Base-by-base conservation (phyloP, 805 yeast genomes). In the Ogataea chonburiensis region DNA sequence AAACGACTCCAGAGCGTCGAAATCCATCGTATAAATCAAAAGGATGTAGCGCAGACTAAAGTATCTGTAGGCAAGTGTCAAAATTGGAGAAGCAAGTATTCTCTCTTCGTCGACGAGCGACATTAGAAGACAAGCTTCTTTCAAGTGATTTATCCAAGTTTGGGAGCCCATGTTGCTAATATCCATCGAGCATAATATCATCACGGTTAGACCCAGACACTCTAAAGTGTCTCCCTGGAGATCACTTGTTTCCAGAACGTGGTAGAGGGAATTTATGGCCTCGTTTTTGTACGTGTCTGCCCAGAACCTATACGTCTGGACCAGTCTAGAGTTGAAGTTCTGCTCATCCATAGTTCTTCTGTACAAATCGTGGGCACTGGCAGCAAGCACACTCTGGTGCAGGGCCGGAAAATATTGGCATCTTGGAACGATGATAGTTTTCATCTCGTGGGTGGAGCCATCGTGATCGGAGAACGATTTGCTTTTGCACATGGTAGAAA, bases 141-240 rank as follows among this genome's bases (percentile, higher is more conserved):
- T 52, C 34, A 60, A 30, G 32, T 58, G 58, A 16, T 49, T 45
- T 14, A 56, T 34, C 66, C 66, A 61, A n/a, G 34, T 41, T 8
- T 35, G 44, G 35, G 46, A 51, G 4, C 59, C 54, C 28, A 43
- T 42, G 26, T 61, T 55, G 5, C 60, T 47, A 17, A 61, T 58
- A 25, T 61, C 66, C 15, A 54, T 45, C 5, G 63, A 52, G 27
- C 63, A 55, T 5, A 61, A 28, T 24, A 52, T 44, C 33, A 58
- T 38, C 4, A 60, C 45, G 16, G 63, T 55, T 16, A 55, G 39
- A 3, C 54, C 43, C 20, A 60, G 38, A 24, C 56, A 63, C 26
- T 56, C 58, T 19, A 55, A 31, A 14, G 38, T 42, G 19, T 49
- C 55, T 17, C 43, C 42, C 24, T 28, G 37, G 4, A 43, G 37